Evolutionary conservation across 176 grass and related monocot genomes (phyloP).

Genomic region (Aegilops sharonensis): DNA sequence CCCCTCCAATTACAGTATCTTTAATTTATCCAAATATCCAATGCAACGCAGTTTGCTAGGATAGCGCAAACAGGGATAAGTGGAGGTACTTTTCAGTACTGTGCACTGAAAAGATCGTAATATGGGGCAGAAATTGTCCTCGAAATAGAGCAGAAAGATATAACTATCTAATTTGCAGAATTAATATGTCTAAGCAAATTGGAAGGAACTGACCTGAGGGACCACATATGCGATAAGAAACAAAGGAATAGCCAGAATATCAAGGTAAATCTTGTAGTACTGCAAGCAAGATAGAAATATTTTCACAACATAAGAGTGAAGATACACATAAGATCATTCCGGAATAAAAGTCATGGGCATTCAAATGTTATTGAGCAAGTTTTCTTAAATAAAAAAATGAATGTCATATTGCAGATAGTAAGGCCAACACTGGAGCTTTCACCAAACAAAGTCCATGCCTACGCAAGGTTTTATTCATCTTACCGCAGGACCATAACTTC

Average conservation of each 20-base stretch:
- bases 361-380: slow-evolving; percentile 4
- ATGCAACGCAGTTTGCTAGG: slow-evolving; percentile 14
- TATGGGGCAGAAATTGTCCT: neutral
- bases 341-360: neutral
- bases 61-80: slow-evolving; percentile 6
- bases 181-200: slow-evolving; percentile 13
- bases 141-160: slow-evolving; percentile 20
- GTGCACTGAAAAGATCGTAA: slow-evolving; percentile 5
- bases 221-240: slow-evolving; percentile 67
- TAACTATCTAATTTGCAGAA: neutral
- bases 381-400: neutral
- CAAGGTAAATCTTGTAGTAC: slow-evolving; percentile 90
- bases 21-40: slow-evolving; percentile 30
- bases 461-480: neutral
- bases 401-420: neutral
- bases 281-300: slow-evolving; percentile 45
- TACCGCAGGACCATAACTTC: neutral
- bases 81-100: slow-evolving; percentile 12
- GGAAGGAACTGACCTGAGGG: slow-evolving; percentile 69
- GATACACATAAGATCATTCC: slow-evolving; percentile 2
- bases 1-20: neutral
- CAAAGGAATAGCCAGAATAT: slow-evolving; percentile 69
- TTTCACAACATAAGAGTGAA: slow-evolving; percentile 16
- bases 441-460: slow-evolving; percentile 6
- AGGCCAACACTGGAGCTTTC: neutral